These are phyloP conservation scores for Populus hybrid DNA, from an alignment of 441 rosid species.

Conservation along the genomic window DNA sequence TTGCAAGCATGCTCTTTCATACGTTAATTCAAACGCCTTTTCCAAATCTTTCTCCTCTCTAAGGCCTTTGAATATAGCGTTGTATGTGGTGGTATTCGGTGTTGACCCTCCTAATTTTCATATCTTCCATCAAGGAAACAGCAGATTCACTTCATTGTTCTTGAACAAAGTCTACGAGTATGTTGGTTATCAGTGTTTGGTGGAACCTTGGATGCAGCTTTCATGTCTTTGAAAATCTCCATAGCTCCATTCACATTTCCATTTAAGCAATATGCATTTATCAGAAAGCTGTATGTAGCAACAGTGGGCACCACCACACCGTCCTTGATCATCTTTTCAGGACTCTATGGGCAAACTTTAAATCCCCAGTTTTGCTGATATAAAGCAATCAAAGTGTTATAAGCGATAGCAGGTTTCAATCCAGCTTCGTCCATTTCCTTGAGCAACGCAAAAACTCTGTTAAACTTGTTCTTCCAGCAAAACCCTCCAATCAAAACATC, in stretches of 20 bases:
- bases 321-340: slow-evolving; percentile 48
- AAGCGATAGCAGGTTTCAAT: slow-evolving; percentile 46
- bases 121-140: slow-evolving; percentile 49
- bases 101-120: slow-evolving; percentile 52
- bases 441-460: slow-evolving; percentile 51
- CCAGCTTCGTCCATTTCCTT: slow-evolving; percentile 55
- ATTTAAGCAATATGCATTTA: slow-evolving; percentile 51
- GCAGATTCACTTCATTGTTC: slow-evolving; percentile 43
- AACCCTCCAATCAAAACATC: slow-evolving; percentile 51
- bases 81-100: slow-evolving; percentile 57
- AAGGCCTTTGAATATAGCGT: slow-evolving; percentile 63
- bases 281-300: slow-evolving; percentile 57
- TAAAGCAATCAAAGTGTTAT: slow-evolving; percentile 56
- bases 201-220: slow-evolving; percentile 33
- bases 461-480: slow-evolving; percentile 48
- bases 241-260: slow-evolving; percentile 51
- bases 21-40: slow-evolving; percentile 52
- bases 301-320: slow-evolving; percentile 47
- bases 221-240: slow-evolving; percentile 53
- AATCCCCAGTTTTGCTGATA: slow-evolving; percentile 41
- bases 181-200: slow-evolving; percentile 66
- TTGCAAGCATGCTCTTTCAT: slow-evolving; percentile 49
- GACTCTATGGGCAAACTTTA: slow-evolving; percentile 33
- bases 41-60: slow-evolving; percentile 39
- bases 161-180: slow-evolving; percentile 56